Evolutionary conservation across 2,329 filamentous ascomycete genomes (phyloP), one percentile per base, ranked within the genome.

Genomic region (Colletotrichum tropicale): DNA sequence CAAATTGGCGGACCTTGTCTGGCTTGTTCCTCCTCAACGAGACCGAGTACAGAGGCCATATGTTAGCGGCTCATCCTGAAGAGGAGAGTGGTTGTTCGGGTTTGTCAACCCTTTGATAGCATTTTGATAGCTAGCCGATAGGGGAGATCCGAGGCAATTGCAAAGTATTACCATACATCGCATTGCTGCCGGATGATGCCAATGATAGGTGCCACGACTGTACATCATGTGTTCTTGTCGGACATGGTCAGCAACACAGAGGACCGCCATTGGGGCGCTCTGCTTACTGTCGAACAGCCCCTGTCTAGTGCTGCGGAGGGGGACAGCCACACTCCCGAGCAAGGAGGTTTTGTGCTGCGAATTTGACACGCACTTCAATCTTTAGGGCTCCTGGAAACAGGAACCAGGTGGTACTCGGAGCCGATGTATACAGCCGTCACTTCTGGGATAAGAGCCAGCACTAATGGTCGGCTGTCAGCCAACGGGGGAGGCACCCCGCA

Each of bases 201-300:
- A 18, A 52, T 73, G 70, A 73, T 65, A 75, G 73, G 70, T 73
- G 73, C 70, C 73, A 75, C 73, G 70, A 65, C 34, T 52, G 48
- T 28, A 32, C 62, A 9, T 69, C 58, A 76, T 61, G 64, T 66
- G 65, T 55, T 70, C 64, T 48, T 68, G 65, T 73, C 70, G 73
- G 43, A 69, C 64, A 76, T 34, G 74, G 70, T 76, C 64, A 69
- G 74, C 65, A 60, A 21, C 10, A 13, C 58, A 56, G 43, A 61
- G 30, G n/a, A 26, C n/a, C 43, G 28, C 65, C 64, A 69, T 65
- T 69, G 64, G 74, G 55, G 28, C 21, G 48, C 13, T 68, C 28
- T 74, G 65, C 74, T 76, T 68, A 74, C 70, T 74, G 16, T 55
- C 58, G 8, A 32, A 18, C 21, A 38, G 74, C 70, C 65, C 70